A percentile compares a stretch with the other conserved stretches of the same genome.
These are phyloP conservation scores for Aspergillus intermedius DNA, from an alignment of 2,329 filamentous ascomycete genomes.

Conservation along the genomic window DNA sequence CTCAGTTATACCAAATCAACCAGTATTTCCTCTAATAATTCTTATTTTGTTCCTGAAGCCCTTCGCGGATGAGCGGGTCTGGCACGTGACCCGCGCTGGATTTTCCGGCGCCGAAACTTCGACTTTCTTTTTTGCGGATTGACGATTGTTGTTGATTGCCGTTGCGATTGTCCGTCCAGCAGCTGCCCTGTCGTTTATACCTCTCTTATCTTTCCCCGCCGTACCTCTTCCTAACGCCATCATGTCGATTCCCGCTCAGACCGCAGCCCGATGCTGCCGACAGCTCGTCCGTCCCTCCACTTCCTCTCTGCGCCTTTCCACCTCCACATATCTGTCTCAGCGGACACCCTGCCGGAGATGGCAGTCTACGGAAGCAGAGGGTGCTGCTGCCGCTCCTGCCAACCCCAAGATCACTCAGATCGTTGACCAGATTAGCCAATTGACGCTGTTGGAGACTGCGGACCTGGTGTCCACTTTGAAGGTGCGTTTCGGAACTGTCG, in stretches of 20 bases:
- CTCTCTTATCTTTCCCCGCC: constrained; percentile 5
- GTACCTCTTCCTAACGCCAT: constrained; percentile 13
- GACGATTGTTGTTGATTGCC: constrained; percentile 2
- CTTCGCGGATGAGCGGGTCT: not conserved
- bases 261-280: constrained; percentile 39
- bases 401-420: constrained; percentile 93
- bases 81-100: constrained; percentile 26
- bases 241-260: constrained; percentile 37
- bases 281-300: constrained; percentile 36
- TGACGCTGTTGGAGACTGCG: constrained; percentile 95
- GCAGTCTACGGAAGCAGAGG: constrained; percentile 69
- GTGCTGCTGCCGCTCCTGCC: constrained; percentile 41
- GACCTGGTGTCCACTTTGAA: constrained; percentile 93
- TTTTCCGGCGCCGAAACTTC: constrained; percentile 25
- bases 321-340: constrained; percentile 34
- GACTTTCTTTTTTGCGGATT: constrained; percentile 24
- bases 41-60: not conserved
- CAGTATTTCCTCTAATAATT: not conserved
- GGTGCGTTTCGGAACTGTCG: constrained; percentile 48
- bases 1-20: not conserved
- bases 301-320: constrained; percentile 35
- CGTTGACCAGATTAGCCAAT: constrained; percentile 96
- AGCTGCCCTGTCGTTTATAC: constrained; percentile 5
- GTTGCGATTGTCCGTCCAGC: constrained; percentile 5
- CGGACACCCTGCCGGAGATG: constrained; percentile 60